A percentile compares a stretch with the other conserved stretches of the same genome.
Conservation (phyloP, 2,329 filamentous ascomycete species). For the Leptographium flavum region DNA sequence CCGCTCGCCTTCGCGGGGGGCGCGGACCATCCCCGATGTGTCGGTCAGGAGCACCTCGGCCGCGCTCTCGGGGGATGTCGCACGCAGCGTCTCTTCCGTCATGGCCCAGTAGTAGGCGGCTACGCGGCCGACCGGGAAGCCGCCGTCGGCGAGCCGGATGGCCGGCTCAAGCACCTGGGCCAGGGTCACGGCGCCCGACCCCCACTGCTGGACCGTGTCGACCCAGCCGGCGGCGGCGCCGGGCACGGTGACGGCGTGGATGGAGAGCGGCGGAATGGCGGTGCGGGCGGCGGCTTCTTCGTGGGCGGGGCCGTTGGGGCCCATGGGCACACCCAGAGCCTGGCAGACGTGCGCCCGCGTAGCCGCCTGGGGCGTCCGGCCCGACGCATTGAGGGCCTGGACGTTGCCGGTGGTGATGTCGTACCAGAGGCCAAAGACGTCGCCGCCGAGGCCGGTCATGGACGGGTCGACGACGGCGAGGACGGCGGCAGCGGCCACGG, state of each 20-base stretch:
- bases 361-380: constrained; percentile 56
- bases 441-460: constrained; percentile 83
- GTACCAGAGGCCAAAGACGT: constrained; percentile 90
- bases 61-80: constrained; percentile 53
- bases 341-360: constrained; percentile 55
- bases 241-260: constrained; percentile 70
- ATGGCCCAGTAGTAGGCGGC: constrained; percentile 17
- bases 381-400: constrained; percentile 80
- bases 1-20: constrained; percentile 66
- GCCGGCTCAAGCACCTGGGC: constrained; percentile 66
- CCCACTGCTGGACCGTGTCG: constrained; percentile 75
- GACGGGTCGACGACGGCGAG: constrained; percentile 87
- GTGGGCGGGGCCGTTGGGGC: constrained; percentile 14
- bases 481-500: constrained; percentile 75
- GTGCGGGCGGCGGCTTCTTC: background rate
- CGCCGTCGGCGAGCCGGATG: constrained; percentile 69
- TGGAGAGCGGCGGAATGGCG: constrained; percentile 57
- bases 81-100: constrained; percentile 12
- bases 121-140: constrained; percentile 74
- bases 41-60: constrained; percentile 80
- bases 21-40: constrained; percentile 45
- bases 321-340: constrained; percentile 44
- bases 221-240: constrained; percentile 52
- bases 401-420: constrained; percentile 67
- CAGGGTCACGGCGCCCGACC: constrained; percentile 65